These are phyloP conservation scores for Periconia macrospinosa DNA, from an alignment of 2,329 filamentous ascomycete species.

Conservation along the genomic window DNA sequence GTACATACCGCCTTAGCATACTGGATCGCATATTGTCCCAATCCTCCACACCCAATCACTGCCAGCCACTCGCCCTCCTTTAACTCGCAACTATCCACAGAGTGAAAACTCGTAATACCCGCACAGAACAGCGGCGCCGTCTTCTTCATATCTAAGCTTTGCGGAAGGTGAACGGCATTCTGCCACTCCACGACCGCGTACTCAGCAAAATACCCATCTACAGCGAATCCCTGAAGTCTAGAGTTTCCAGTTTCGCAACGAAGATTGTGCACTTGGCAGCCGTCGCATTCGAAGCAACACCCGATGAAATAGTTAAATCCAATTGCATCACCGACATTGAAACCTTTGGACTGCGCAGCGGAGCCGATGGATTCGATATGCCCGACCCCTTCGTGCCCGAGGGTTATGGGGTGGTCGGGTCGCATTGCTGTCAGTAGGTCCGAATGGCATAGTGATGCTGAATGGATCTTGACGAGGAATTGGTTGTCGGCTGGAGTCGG, in stretches of 20 bases:
- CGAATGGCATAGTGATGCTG: conserved; percentile 35
- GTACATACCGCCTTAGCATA: conserved; percentile 47
- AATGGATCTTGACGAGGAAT: conserved; percentile 34
- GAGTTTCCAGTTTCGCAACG: conserved; percentile 44
- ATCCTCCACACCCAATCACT: conserved; percentile 49
- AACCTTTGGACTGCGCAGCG: conserved; percentile 42
- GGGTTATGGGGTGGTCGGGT: conserved; percentile 32
- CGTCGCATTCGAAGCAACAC: conserved; percentile 52
- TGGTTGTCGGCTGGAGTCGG: conserved; percentile 24
- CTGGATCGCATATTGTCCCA: conserved; percentile 52
- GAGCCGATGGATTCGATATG: conserved; percentile 43
- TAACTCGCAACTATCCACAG: conserved; percentile 36
- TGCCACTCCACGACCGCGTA: conserved; percentile 52
- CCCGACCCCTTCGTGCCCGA: conserved; percentile 54
- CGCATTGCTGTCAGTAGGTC: conserved; percentile 29
- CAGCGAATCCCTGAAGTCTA: conserved; percentile 47
- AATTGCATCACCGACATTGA: conserved; percentile 48
- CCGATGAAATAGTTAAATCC: conserved; percentile 52
- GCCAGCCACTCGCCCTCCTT: conserved; percentile 44
- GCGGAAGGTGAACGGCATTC: conserved; percentile 47
- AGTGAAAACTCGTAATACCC: conserved; percentile 49
- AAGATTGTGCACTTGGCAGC: conserved; percentile 50
- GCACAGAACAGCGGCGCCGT: conserved; percentile 54
- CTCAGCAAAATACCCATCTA: conserved; percentile 52
- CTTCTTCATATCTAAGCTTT: conserved; percentile 36